Evolutionary conservation across 1,284 basidiomycete genomes (phyloP).

Genomic region (Tylopilus orsonianus): DNA sequence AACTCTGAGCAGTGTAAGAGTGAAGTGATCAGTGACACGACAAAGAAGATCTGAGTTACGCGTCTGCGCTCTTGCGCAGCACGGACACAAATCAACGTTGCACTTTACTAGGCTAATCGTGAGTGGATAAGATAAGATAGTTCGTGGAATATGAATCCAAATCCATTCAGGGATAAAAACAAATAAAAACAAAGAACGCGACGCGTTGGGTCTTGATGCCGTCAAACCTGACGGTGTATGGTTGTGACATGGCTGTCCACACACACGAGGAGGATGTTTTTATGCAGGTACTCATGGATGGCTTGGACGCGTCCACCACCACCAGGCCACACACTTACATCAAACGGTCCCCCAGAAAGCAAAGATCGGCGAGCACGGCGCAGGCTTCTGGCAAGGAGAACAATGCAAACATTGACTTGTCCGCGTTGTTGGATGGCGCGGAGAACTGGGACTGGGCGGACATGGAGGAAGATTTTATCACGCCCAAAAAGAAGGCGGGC

Average conservation of each 20-base stretch:
- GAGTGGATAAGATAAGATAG: slow-evolving; percentile 18
- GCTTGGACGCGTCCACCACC: slow-evolving; percentile 39
- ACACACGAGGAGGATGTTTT: slow-evolving; percentile 44
- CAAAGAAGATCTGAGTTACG: no score
- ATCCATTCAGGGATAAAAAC: not conserved
- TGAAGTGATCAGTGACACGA: no score
- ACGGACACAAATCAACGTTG: no score
- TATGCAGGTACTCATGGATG: slow-evolving; percentile 46
- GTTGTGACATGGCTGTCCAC: slow-evolving; percentile 17
- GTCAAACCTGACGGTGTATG: not conserved
- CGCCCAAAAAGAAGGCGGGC: slow-evolving; percentile 38
- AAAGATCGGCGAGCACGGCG: not conserved
- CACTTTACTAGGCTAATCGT: no score
- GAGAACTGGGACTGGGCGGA: slow-evolving; percentile 56
- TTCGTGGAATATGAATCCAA: slow-evolving; percentile 12
- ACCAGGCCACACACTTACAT: not conserved
- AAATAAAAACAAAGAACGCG: slow-evolving; percentile 31
- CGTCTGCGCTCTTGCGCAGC: not conserved
- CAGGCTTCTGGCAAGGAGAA: slow-evolving; percentile 9
- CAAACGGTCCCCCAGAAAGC: slow-evolving; percentile 13
- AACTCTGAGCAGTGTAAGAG: no score
- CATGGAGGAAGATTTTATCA: slow-evolving; percentile 37
- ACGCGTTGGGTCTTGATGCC: slow-evolving; percentile 18
- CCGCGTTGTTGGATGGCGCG: slow-evolving; percentile 49
- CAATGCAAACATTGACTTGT: slow-evolving; percentile 33